Percentiles rank a stretch among this genome's conserved stretches.
These are phyloP conservation scores for Ricinus communis DNA, from an alignment of 345 rosid genomes.

Conservation along the genomic window DNA sequence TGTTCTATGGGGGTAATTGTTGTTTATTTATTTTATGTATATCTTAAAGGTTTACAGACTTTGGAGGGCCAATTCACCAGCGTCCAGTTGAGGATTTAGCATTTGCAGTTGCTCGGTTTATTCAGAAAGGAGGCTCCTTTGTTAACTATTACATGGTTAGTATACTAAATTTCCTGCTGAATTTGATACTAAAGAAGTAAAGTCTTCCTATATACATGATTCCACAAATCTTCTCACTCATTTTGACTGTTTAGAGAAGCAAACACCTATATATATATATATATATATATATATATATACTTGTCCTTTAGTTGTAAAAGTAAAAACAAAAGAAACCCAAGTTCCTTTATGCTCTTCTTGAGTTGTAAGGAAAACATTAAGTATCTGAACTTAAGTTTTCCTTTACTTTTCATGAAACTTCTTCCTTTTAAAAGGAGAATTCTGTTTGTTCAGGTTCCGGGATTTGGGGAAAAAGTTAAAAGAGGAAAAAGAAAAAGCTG, in stretches of 20 bases:
- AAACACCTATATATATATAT: no score
- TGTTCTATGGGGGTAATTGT: background rate
- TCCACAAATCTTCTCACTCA: background rate
- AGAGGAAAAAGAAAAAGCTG: no score
- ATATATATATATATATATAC: no score
- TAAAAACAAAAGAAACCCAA: conserved; percentile 1
- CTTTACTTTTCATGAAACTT: background rate
- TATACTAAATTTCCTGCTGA: background rate
- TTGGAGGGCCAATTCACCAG: conserved; percentile 29
- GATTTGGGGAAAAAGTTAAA: no score
- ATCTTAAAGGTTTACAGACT: conserved; percentile 27
- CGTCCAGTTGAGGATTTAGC: conserved; percentile 34
- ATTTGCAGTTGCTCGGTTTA: conserved; percentile 34
- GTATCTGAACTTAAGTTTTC: background rate
- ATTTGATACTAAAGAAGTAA: no score
- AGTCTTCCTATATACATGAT: no score
- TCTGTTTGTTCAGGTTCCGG: background rate
- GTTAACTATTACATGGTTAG: conserved; percentile 37
- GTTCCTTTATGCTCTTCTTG: conserved; percentile 15
- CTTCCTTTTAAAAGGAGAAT: background rate
- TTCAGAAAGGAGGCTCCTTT: conserved; percentile 35
- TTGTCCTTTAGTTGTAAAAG: background rate
- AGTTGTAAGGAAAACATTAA: conserved; percentile 1
- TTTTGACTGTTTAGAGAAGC: no score
- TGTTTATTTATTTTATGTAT: background rate